phyloP scores from a whole-genome alignment of 106 monocot species.

The Alisma plantagoaquatica region DNA sequence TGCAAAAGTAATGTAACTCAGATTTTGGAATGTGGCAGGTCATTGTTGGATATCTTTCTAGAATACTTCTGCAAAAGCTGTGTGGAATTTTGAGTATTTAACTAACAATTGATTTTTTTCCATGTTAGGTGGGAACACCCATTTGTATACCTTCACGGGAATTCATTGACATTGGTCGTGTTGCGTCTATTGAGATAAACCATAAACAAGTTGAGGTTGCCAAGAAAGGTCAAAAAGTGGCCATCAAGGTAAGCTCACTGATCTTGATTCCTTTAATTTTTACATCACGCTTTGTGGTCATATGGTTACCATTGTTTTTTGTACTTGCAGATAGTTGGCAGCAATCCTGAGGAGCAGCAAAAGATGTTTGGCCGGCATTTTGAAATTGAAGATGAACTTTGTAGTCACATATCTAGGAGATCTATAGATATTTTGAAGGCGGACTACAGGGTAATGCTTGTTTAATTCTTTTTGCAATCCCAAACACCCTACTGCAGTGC shows the following conservation, averaged over 20 bases:
- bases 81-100: too few relatives aligned
- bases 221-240: conserved; percentile 84
- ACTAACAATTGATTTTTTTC: too few relatives aligned
- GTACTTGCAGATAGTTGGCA: conserved; percentile 45
- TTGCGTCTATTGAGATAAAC: conserved; percentile 84
- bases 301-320: background rate
- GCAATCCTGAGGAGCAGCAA: conserved; percentile 64
- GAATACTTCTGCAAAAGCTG: too few relatives aligned
- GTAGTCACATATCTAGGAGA: conserved; percentile 78
- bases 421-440: conserved; percentile 80
- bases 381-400: conserved; percentile 85
- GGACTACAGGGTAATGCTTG: conserved; percentile 51
- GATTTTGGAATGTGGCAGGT: too few relatives aligned
- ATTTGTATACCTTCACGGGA: conserved; percentile 74
- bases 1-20: too few relatives aligned
- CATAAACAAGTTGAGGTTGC: conserved; percentile 85
- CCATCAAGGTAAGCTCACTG: conserved; percentile 99
- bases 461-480: too few relatives aligned
- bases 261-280: too few relatives aligned
- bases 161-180: conserved; percentile 79
- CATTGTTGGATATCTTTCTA: too few relatives aligned
- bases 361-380: conserved; percentile 85
- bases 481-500: too few relatives aligned
- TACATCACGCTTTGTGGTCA: too few relatives aligned
- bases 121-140: too few relatives aligned